Evolutionary conservation across 768 basidiomycete species (phyloP), one percentile per base, ranked within the genome.

Genomic region (Tephrocybe sp.): DNA sequence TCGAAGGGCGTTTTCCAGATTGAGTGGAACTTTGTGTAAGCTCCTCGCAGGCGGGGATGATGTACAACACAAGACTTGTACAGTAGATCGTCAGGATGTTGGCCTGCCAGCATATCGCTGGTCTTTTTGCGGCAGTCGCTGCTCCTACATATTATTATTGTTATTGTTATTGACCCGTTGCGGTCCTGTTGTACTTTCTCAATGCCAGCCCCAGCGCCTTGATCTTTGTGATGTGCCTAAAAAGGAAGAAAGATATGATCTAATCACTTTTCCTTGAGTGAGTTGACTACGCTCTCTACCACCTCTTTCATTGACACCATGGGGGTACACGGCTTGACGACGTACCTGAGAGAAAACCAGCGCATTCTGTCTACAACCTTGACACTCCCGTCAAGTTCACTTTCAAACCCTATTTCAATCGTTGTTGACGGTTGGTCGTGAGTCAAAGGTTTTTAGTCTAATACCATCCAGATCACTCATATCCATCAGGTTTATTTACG

Each of bases 371-470:
- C 76, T 10, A 65, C 63, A 39, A 64, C 69, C 5, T 62, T 51
- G 54, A 62, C 31, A 43, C 67, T 46, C 43, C 63, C 48, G 35
- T 56, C 48, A 33, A 54, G 19, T 43, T 39, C 44, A 13, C 34
- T 60, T n/a, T 43, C 58, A 38, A 39, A 50, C 20, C 51, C 67
- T 42, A 72, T 76, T 16, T 71, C 79, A 30, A 70, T 91, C 52
- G 84, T 93, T 8, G 79, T 92, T 44, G 90, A 93, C 69, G 90
- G 81, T 39, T 90, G 85, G 88, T 91, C 90, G 90, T 92, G 65
- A 83, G 90, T 84, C 43, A 35, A 49, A 26, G 26, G 26, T 26
- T 48, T 51, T 35, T 32, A 41, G 45, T 42, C 39, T 44, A 22
- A 52, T 22, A 55, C 50, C 41, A 48, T 35, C 31, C 31, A 26